Base-by-base conservation (phyloP, 1,139 yeast genomes). In the Lodderomyces elongisporus region DNA sequence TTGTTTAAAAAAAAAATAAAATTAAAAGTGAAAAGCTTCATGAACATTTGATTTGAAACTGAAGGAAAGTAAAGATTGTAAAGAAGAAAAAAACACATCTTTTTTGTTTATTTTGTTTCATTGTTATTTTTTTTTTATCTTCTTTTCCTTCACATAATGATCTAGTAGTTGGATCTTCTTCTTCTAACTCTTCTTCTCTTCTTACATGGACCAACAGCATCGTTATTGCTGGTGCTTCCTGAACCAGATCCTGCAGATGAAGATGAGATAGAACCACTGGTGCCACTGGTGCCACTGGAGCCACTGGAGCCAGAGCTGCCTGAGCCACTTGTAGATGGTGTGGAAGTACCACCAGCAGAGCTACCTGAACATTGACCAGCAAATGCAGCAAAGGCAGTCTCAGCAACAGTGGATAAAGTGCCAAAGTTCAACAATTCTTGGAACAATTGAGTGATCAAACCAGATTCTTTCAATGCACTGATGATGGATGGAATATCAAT, bases 351-450 rank as follows among this genome's bases (percentile, higher is more conserved):
- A 14, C 34, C 25, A 14, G 44, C 33, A 23, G 39, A 21, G 14
- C 29, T 18, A 17, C 45, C 40, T 10, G 33, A 31, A 54, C 73
- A 66, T 36, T 55, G 49, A 28, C 73, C 73, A 15, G 64, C 54
- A 41, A 56, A 60, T 3, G 72, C 73, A 31, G 70, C 69, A 40
- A 66, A 59, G 2, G 71, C 66, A 36, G 64, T 65, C 32, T 58
- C 52, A 25, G 59, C 54, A 32, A 67, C 62, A n/a, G 66, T 60
- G 35, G 54, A 41, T 42, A 65, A 57, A 31, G 70, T 66, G 32
- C 50, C 40, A 28, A 58, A 51, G 37, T 53, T 58, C 42, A 65
- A 54, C 35, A 67, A 51, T 34, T 62, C 56, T 39, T 53, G 48
- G 43, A 66, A 52, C 43, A 67, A 63, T 43, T 56, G 53, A 18